Evolutionary conservation across 2,329 filamentous ascomycete species (phyloP).

Genomic region (Colletotrichum euphorbiae): DNA sequence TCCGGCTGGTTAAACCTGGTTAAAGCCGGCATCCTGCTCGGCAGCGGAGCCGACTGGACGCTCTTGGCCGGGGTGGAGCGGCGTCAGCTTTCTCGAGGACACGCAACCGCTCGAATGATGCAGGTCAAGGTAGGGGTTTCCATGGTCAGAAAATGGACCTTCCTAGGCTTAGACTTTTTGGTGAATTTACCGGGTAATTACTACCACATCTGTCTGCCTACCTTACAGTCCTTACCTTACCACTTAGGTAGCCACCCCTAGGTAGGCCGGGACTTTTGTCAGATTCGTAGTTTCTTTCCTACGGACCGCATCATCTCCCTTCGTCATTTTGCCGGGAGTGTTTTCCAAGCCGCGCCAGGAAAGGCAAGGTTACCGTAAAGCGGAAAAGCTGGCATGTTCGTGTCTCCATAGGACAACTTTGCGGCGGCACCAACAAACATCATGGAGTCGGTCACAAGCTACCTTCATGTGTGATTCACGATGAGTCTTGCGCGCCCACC

Average conservation of each 20-base stretch:
- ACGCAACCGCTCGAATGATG: neutral
- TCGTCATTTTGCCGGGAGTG: neutral
- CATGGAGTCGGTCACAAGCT: neutral
- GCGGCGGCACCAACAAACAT: neutral
- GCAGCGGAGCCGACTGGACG: conserved; percentile 23
- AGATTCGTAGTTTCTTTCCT: conserved; percentile 30
- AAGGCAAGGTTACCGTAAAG: neutral
- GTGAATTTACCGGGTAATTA: no score
- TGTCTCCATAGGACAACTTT: neutral
- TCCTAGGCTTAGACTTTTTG: no score
- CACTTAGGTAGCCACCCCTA: neutral
- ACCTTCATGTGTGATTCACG: neutral
- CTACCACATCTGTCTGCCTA: no score
- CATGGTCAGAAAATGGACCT: neutral
- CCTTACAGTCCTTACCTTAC: neutral
- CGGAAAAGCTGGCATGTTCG: neutral
- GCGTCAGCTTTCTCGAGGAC: neutral
- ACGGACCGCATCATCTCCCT: conserved; percentile 15
- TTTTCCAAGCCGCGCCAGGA: neutral
- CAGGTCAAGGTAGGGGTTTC: neutral
- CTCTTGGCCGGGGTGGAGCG: neutral
- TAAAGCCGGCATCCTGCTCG: conserved; percentile 1
- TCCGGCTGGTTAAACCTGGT: conserved; percentile 6
- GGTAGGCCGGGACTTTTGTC: conserved; percentile 7
- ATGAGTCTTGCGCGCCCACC: neutral